These are phyloP conservation scores for Coprinopsis sp. DNA, from an alignment of 768 basidiomycete genomes.

Conservation along the genomic window DNA sequence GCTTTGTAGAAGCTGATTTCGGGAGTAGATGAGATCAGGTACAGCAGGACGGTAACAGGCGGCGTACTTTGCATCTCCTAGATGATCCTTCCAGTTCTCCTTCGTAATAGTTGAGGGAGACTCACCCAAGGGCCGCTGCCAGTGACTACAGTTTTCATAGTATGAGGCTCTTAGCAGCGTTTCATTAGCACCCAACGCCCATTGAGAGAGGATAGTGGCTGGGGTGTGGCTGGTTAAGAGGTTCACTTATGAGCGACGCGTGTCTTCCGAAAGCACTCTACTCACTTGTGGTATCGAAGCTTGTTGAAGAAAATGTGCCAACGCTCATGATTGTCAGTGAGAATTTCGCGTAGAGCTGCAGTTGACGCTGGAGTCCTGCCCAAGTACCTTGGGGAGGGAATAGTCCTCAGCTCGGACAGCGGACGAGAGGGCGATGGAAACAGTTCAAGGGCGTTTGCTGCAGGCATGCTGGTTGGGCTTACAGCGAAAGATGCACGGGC, in stretches of 20 bases:
- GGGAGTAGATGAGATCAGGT: background rate
- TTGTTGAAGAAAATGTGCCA: conserved; percentile 54
- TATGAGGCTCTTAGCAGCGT: conserved; percentile 35
- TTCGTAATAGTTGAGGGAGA: conserved; percentile 43
- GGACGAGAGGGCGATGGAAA: background rate
- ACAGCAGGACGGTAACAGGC: background rate
- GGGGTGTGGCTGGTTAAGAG: conserved; percentile 41
- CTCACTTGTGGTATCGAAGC: conserved; percentile 32
- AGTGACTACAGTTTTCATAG: conserved; percentile 25
- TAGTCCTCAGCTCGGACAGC: background rate
- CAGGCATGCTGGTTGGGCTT: too few relatives aligned
- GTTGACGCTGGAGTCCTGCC: conserved; percentile 28
- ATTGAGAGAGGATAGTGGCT: conserved; percentile 55
- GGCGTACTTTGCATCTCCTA: conserved; percentile 52
- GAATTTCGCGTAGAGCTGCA: conserved; percentile 29
- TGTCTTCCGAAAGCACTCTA: background rate
- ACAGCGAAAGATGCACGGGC: too few relatives aligned
- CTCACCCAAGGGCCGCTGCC: background rate
- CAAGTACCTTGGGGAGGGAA: background rate
- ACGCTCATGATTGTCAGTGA: conserved; percentile 48
- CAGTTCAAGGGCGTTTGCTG: background rate
- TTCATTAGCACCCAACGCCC: conserved; percentile 50
- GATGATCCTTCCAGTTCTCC: conserved; percentile 47
- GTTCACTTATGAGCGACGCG: conserved; percentile 24
- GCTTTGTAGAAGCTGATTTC: conserved; percentile 44